These are phyloP conservation scores for Metschnikowia noctiluminum DNA, from an alignment of 805 yeast genomes.

Conservation along the genomic window DNA sequence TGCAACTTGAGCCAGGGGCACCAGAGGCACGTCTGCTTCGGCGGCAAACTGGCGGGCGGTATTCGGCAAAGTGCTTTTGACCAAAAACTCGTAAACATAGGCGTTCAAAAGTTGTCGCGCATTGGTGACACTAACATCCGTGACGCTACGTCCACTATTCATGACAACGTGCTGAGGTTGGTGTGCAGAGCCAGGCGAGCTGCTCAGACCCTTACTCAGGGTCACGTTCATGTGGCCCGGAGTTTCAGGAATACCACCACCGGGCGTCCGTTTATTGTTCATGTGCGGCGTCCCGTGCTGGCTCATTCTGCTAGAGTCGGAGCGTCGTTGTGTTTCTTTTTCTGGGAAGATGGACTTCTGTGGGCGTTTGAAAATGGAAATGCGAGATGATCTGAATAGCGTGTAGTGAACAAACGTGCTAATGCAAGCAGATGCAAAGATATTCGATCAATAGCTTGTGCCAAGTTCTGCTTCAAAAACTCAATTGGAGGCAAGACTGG, in stretches of 20 bases:
- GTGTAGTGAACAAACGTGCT: too few relatives aligned
- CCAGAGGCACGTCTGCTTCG: slow-evolving; percentile 67
- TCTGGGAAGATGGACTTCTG: too few relatives aligned
- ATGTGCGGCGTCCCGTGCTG: slow-evolving; percentile 37
- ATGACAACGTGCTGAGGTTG: slow-evolving; percentile 12
- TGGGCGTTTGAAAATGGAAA: too few relatives aligned
- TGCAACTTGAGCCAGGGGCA: neutral
- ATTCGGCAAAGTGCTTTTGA: slow-evolving; percentile 66
- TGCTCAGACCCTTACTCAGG: slow-evolving; percentile 4
- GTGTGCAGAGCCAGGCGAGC: slow-evolving; percentile 3
- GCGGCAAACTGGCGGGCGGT: slow-evolving; percentile 72
- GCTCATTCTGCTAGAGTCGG: slow-evolving; percentile 23
- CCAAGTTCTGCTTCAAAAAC: too few relatives aligned
- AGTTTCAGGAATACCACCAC: slow-evolving; percentile 13
- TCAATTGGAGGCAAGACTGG: too few relatives aligned
- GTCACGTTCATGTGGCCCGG: slow-evolving; percentile 3
- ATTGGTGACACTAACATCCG: slow-evolving; percentile 47
- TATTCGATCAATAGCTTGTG: too few relatives aligned
- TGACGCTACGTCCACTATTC: slow-evolving; percentile 25
- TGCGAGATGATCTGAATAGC: too few relatives aligned
- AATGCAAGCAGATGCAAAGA: too few relatives aligned
- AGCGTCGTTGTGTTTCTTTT: too few relatives aligned
- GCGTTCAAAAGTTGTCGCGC: slow-evolving; percentile 68
- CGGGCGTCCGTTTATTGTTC: slow-evolving; percentile 31
- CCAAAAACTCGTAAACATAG: slow-evolving; percentile 79